Percentiles rank a stretch among this genome's conserved stretches.
These are phyloP conservation scores for Lipomyces lipofer DNA, from an alignment of 805 yeast species.

Conservation along the genomic window DNA sequence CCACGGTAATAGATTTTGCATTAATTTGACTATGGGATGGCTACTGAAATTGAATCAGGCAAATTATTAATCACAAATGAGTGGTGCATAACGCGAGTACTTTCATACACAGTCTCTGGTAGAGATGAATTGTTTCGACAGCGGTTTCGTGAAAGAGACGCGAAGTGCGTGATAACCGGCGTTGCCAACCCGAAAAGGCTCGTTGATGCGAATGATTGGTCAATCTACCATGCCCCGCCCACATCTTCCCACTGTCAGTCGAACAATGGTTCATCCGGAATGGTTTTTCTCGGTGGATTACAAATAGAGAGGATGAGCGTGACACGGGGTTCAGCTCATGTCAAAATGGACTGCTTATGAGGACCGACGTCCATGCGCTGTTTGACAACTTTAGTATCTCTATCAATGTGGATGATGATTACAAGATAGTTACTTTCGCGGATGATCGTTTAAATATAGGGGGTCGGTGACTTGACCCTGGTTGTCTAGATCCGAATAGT, in stretches of 20 bases:
- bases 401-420: neutral
- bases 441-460: neutral
- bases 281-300: neutral
- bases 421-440: neutral
- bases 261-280: neutral
- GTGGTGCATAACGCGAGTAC: neutral
- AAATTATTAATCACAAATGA: neutral
- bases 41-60: neutral
- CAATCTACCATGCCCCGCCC: slow-evolving; percentile 1
- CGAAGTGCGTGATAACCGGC: neutral
- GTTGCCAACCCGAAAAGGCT: neutral
- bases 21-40: neutral
- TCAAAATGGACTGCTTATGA: neutral
- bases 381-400: neutral
- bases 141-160: neutral
- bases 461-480: neutral
- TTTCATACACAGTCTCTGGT: neutral
- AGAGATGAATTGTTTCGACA: neutral
- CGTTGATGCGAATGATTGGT: neutral
- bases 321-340: neutral
- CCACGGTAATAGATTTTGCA: neutral
- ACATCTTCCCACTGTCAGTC: neutral
- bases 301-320: neutral
- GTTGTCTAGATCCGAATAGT: too few species aligned
- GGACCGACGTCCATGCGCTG: neutral